phyloP scores from a whole-genome alignment of 1,284 basidiomycete species.

The Cutaneotrichosporon dermatis region DNA sequence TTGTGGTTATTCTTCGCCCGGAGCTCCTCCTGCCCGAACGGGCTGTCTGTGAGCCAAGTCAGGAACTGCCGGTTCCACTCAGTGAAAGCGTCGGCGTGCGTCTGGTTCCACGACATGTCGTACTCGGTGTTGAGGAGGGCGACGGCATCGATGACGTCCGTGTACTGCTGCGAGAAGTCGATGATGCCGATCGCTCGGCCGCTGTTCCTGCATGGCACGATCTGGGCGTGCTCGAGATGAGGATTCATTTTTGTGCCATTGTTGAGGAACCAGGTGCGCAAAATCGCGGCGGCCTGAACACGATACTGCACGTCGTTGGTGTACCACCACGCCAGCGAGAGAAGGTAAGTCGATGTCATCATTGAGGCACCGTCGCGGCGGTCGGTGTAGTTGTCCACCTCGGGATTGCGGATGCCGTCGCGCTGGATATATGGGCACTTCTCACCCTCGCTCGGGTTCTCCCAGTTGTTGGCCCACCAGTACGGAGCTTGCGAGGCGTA shows the following conservation, averaged over 20 bases:
- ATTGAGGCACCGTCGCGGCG: slow-evolving; percentile 8
- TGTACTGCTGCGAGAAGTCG: slow-evolving; percentile 18
- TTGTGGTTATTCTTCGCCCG: slow-evolving; percentile 13
- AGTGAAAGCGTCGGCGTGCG: slow-evolving; percentile 4
- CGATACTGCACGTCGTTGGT: slow-evolving; percentile 10
- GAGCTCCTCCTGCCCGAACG: slow-evolving; percentile 12
- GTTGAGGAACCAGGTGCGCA: slow-evolving; percentile 12
- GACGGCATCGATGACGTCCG: slow-evolving; percentile 10
- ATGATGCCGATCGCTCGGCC: slow-evolving; percentile 14
- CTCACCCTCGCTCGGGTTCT: not conserved
- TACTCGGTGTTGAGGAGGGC: slow-evolving; percentile 1
- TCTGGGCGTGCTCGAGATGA: slow-evolving; percentile 12
- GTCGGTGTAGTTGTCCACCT: slow-evolving; percentile 14
- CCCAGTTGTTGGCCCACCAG: slow-evolving; percentile 15
- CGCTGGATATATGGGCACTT: slow-evolving; percentile 12
- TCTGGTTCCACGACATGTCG: slow-evolving; percentile 6
- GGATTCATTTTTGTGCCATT: slow-evolving; percentile 7
- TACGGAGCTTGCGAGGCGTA: slow-evolving; percentile 17
- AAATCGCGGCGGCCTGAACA: not conserved
- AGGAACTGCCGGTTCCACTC: slow-evolving; percentile 12
- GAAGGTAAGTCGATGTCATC: slow-evolving; percentile 10
- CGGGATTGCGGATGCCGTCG: slow-evolving; percentile 15
- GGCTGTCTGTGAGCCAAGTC: slow-evolving; percentile 7
- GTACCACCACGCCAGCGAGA: slow-evolving; percentile 17
- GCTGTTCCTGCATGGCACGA: slow-evolving; percentile 7